Base-by-base conservation (phyloP, 2,329 filamentous ascomycete species). In the Ramularia endophylla region DNA sequence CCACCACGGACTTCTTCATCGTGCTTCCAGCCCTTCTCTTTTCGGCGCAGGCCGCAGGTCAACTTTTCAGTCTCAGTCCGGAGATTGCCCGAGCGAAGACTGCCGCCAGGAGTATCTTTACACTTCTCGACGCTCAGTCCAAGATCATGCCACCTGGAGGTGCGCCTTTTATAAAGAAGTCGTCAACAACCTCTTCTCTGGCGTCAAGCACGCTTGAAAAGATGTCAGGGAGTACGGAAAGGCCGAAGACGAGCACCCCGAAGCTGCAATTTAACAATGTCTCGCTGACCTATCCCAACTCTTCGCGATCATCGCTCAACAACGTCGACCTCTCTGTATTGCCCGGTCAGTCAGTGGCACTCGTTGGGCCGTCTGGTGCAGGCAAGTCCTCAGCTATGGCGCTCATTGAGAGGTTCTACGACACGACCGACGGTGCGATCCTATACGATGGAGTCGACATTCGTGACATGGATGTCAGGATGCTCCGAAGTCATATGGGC, bases 261-360 rank as follows among this genome's bases (percentile, higher is more conserved):
- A 53, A 55, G 28, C 51, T 63, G 8, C 46, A 49, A 13, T 55
- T 71, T 31, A 54, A 62, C 16, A 51, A 65, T 20, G 63, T 70
- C 8, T 65, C 57, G 4, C 57, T 71, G 19, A 55, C 56, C 2
- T 66, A 70, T 39, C 54, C 56, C 11, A 64, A 64, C 19, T 54
- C 64, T 33, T 62, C 62, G 16, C 57, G 59, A 11, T 44, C 52
- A 6, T 57, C 74, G 0, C 62, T 81, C 5, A 61, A 64, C 7
- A 63, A 70, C 11, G 54, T 80, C 4, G 70, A 57, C 7, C 65
- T 82, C 20, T 61, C 60, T 0, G 70, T 71, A 3, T 54, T 59
- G 9, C 66, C 68, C 1, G 76, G 76, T 3, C 65, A 78, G 40
- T 78, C 73, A 0, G 63, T 81, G 1, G 68, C 66, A 1, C 62